A percentile compares a stretch with the other conserved stretches of the same genome.
phyloP scores from a whole-genome alignment of 2,329 filamentous ascomycete genomes.

The Tolypocladium cylindrosporum region DNA sequence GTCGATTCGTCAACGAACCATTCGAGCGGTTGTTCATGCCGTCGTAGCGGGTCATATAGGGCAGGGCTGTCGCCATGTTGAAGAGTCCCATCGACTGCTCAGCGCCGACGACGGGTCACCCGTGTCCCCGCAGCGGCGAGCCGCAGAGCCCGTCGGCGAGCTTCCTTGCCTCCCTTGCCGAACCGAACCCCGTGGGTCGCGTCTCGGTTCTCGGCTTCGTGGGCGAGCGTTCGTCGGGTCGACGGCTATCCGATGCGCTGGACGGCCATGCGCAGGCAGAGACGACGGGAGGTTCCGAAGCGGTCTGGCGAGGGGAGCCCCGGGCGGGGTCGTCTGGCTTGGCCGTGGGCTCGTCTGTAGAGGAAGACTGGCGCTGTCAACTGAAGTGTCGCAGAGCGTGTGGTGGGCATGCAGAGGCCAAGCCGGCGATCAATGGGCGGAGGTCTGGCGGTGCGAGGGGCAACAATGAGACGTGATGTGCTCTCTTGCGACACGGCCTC shows the following conservation, averaged over 20 bases:
- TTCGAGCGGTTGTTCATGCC: slow-evolving; percentile 24
- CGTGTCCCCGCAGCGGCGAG: not conserved
- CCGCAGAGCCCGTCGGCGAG: not conserved
- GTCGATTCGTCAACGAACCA: slow-evolving; percentile 20
- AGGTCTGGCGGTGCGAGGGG: slow-evolving; percentile 4
- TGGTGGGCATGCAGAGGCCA: not conserved
- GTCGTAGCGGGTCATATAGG: slow-evolving; percentile 29
- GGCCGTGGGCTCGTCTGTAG: not conserved
- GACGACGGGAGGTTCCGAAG: not conserved
- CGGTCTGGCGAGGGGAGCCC: not conserved
- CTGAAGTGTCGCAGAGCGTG: not conserved
- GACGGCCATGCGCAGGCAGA: not conserved
- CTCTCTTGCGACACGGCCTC: slow-evolving; percentile 3
- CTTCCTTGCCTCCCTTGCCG: not conserved
- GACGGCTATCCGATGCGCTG: slow-evolving; percentile 2
- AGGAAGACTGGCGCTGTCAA: not conserved
- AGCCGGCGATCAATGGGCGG: slow-evolving; percentile 3
- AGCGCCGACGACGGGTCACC: not conserved
- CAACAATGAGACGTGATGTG: slow-evolving; percentile 29
- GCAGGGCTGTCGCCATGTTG: slow-evolving; percentile 30
- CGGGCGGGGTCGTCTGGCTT: not conserved
- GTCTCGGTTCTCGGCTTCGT: not conserved
- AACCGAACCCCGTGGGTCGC: not conserved
- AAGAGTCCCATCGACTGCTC: not conserved
- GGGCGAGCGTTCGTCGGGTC: not conserved